Evolutionary conservation across 2,329 filamentous ascomycete species (phyloP), one percentile per base, ranked within the genome.

Genomic region (Akanthomyces dipterigenus): DNA sequence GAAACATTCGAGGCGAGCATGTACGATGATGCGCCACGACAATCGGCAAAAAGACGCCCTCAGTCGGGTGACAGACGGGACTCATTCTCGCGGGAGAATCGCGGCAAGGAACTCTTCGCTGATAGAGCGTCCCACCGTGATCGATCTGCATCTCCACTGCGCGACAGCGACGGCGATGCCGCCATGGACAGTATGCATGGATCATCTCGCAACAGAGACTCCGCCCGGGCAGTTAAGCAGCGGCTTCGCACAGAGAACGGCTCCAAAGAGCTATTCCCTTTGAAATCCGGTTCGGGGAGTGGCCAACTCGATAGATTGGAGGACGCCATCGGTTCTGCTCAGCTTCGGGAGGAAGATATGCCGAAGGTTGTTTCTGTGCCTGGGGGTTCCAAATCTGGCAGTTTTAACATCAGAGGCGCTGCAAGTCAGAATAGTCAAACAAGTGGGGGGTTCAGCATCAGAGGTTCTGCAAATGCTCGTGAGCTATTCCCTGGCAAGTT

Each of bases 1-100:
- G 77, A 80, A 63, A 75, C 77, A 0, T 93, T 91, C 67, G 86
- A 89, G 67, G 89, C 87, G 40, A 89, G 84, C 68, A 88, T 96
- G 79, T 96, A 96, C 73, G 91, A 95, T 65, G 91, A 96, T 68
- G 83, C 74, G 18, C 75, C 78, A 24, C 57, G 57, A 12, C 75
- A 71, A 11, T 61, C 68, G 2, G 55, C 69, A 38, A 64, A 58
- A n/a, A 65, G 67, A 54, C 66, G 69, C 55, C 71, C 70, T 4
- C 68, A 66, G 18, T 63, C 62, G 11, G 67, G 66, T 9, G 74
- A 73, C 20, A 69, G 67, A 4, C 62, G 65, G 22, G 67, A 66
- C 7, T 71, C 72, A 7, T 70, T 70, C 34, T 65, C 71, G 4
- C 64, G 66, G 4, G 71, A 72, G 45, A 85, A 84, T 64, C 74